Evolutionary conservation across 371 early-diverging fungal species (phyloP).

Genomic region (Neoconidiobolus thromboides): DNA sequence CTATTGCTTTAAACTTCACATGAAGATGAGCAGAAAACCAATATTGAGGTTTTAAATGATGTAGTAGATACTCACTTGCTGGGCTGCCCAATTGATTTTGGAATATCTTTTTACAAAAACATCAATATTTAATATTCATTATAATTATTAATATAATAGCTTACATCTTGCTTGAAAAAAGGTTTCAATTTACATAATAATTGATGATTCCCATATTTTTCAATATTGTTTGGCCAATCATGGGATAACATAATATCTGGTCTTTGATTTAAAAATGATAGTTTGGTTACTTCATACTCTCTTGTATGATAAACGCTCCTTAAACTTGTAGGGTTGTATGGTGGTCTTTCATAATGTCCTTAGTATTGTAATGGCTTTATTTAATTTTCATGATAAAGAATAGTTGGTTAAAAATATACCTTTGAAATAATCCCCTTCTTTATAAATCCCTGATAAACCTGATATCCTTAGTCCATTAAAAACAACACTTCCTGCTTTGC

Average conservation of each 20-base stretch:
- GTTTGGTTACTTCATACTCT: slow-evolving; percentile 57
- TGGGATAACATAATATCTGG: slow-evolving; percentile 84
- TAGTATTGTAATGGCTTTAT: neutral
- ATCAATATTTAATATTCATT: neutral
- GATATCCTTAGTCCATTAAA: slow-evolving; percentile 78
- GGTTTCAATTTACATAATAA: slow-evolving; percentile 40
- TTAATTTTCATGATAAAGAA: neutral
- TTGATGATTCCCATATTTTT: slow-evolving; percentile 48
- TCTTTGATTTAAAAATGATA: slow-evolving; percentile 18
- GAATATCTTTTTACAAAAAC: slow-evolving; percentile 21
- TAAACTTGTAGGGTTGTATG: slow-evolving; percentile 34
- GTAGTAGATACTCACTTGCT: slow-evolving; percentile 39
- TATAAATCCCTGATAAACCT: slow-evolving; percentile 87
- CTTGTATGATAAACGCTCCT: slow-evolving; percentile 72
- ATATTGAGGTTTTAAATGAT: slow-evolving; percentile 48
- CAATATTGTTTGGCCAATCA: slow-evolving; percentile 89
- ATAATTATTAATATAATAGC: neutral
- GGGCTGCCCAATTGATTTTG: slow-evolving; percentile 54
- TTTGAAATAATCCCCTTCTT: slow-evolving; percentile 39
- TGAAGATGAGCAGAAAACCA: slow-evolving; percentile 94
- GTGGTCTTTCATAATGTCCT: slow-evolving; percentile 65
- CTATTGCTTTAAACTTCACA: slow-evolving; percentile 63
- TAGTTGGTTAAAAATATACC: slow-evolving; percentile 14
- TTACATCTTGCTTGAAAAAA: slow-evolving; percentile 52
- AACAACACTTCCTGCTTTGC: slow-evolving; percentile 58